These are phyloP conservation scores for Microcera coccophila DNA, from an alignment of 2,329 filamentous ascomycete species.

Conservation along the genomic window DNA sequence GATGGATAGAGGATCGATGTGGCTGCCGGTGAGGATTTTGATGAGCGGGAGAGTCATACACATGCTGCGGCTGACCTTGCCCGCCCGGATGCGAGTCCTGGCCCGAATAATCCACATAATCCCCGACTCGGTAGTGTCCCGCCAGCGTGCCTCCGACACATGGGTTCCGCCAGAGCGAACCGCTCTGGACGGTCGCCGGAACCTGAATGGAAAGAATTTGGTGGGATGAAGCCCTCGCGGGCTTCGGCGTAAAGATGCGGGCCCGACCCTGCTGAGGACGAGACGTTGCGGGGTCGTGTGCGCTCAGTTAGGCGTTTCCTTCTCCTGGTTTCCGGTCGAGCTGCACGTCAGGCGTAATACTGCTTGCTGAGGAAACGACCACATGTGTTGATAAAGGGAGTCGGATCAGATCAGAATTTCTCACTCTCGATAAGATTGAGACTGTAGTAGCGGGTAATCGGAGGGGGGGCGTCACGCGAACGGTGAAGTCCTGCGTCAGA, in stretches of 20 bases:
- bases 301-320: conserved; percentile 18
- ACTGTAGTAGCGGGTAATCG: conserved; percentile 20
- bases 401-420: conserved; percentile 26
- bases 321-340: conserved; percentile 18
- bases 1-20: conserved; percentile 48
- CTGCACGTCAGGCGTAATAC: conserved; percentile 26
- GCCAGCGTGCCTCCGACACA: conserved; percentile 69
- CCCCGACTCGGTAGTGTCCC: conserved; percentile 68
- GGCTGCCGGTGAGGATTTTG: conserved; percentile 34
- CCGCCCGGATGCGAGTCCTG: conserved; percentile 63
- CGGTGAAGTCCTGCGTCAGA: conserved; percentile 14
- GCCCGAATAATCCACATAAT: conserved; percentile 71
- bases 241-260: conserved; percentile 40
- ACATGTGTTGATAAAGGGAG: conserved; percentile 25
- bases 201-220: conserved; percentile 59
- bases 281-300: conserved; percentile 26
- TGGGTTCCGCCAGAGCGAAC: conserved; percentile 73
- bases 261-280: conserved; percentile 19
- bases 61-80: conserved; percentile 60
- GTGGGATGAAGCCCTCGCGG: conserved; percentile 50
- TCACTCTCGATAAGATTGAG: conserved; percentile 27
- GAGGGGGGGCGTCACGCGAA: conserved; percentile 22
- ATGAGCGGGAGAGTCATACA: conserved; percentile 51
- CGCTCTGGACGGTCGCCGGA: conserved; percentile 69
- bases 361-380: conserved; percentile 22